Base-by-base conservation (phyloP, 331 rosid species). In the Saraca asoca region DNA sequence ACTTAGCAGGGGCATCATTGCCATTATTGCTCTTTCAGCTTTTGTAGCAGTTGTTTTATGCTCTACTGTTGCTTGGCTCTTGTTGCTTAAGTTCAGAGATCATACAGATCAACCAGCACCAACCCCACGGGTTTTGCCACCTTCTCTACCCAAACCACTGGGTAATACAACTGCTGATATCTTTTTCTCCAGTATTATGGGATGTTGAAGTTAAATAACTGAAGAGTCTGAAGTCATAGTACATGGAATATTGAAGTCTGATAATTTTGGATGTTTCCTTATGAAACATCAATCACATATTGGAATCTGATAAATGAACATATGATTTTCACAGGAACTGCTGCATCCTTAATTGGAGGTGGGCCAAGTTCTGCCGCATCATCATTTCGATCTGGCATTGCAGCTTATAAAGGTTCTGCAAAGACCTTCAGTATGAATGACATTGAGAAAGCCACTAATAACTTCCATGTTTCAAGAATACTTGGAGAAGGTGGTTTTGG, bases 401-500 rank as follows among this genome's bases (percentile, higher is more conserved):
- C 88, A 42, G 75, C 90, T 64, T 84, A 82, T 77, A 79, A 83
- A 31, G 97, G 88, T 49, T 81, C 95, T 58, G 91, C 91, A 12
- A 87, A 83, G 80, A 87, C 90, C 69, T 90, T 85, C 78, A 85
- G 85, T 57, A 71, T 78, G 17, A 73, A 72, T 50, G 97, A 90
- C 64, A 81, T 93, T 43, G 87, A 77, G 78, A 85, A 58, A 79
- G 96, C 95, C 52, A 93, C 98, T 31, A 62, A 81, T 51, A 78
- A 78, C 68, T 90, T 87, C 31, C 74, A 87, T 49, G 68, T 66
- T 72, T 81, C 91, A 59, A 87, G 85, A 81, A 66, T 93, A 82
- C 85, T 93, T 33, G 98, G 98, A 68, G 98, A 93, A 82, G 98
- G 98, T 15, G 97, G 98, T 77, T 93, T 85, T 81, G 98, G 98